A percentile compares a stretch with the other conserved stretches of the same genome.
Evolutionary conservation across 2,329 filamentous ascomycete genomes (phyloP).

Genomic region (Ophiocordyceps camponoti-leonardi): DNA sequence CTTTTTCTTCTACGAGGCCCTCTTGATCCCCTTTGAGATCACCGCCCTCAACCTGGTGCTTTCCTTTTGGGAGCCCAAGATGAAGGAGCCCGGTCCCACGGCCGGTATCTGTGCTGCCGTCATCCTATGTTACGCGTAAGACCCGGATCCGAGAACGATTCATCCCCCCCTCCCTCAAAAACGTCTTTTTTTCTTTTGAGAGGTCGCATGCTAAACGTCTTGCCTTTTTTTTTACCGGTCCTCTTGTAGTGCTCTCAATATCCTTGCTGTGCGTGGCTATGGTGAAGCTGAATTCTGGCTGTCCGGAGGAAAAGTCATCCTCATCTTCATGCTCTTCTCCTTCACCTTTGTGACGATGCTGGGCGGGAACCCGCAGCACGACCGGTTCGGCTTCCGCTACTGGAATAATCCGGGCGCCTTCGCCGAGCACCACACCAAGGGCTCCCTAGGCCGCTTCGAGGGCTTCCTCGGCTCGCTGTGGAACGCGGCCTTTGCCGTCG

Average conservation of each 20-base stretch:
- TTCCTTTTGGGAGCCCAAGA: constrained; percentile 20
- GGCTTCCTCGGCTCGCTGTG: constrained; percentile 54
- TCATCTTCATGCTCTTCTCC: constrained; percentile 49
- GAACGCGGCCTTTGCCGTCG: constrained; percentile 44
- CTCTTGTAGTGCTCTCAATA: constrained; percentile 32
- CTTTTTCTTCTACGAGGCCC: constrained; percentile 26
- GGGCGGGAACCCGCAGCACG: constrained; percentile 54
- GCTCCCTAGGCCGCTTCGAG: constrained; percentile 47
- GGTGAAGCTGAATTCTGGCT: constrained; percentile 60
- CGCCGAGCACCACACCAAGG: constrained; percentile 38
- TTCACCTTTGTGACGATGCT: constrained; percentile 73
- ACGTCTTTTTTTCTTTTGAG: background rate
- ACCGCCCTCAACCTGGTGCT: constrained; percentile 25
- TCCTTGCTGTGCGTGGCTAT: constrained; percentile 48
- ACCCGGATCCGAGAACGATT: background rate
- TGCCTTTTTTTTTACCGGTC: constrained; percentile 6
- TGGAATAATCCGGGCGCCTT: constrained; percentile 31
- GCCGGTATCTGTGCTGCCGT: constrained; percentile 41
- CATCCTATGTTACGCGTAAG: constrained; percentile 36
- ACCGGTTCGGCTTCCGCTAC: constrained; percentile 54
- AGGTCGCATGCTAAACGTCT: constrained; percentile 11
- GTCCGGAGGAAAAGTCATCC: constrained; percentile 43
- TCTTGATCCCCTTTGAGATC: constrained; percentile 26
- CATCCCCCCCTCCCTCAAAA: background rate
- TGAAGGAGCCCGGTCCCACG: constrained; percentile 47